Evolutionary conservation across 164 flowering plant genomes (phyloP), one percentile per base, ranked within the genome.

Genomic region (Chimonanthus praecox): DNA sequence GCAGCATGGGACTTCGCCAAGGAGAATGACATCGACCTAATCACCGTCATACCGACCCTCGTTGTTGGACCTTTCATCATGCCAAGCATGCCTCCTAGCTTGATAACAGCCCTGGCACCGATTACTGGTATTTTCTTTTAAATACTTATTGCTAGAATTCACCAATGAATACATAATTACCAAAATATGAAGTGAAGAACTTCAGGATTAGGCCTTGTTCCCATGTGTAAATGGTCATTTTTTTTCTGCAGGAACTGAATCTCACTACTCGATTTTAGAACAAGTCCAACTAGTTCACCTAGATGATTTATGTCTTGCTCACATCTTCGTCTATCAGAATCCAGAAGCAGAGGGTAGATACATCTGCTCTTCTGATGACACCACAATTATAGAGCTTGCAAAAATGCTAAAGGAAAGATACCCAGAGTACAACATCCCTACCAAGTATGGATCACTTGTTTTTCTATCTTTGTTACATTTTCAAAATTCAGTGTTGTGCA

Each of bases 251-350:
- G 94, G 97, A 68, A 88, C 82, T 60, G 90, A 86, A 78, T 76
- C 84, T 2, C 97, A 92, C 64, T 93, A 93, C 74, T 77, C 85
- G 2, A 91, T 93, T n/a, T 80, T 91, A 62, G 86, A 76, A 82
- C 94, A 89, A 75, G 78, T 92, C n/a, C 90, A 91, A 20, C 86
- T 71, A 50, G 92, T 93, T 68, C 98, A 93, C 74, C 60, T 90
- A 74, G 94, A 93, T 77, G 97, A 91, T 66, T 81, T 93, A 11
- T 88, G 93, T 81, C 79, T 61, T 20, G 81, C 89, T 68, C 98
- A 90, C 60, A 88, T 93, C n/a, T 88, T 76, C 83, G 71, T 93
- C 69, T 87, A 68, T n/a, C 90, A 93, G 80, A 66, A 84, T 50
- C 90, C 93, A 1, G 75, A 85, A 45, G 90, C 97, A 0, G 71